Percentiles rank a stretch among this genome's conserved stretches.
Evolutionary conservation across 331 rosid genomes (phyloP).

Genomic region (Malus hybrid): DNA sequence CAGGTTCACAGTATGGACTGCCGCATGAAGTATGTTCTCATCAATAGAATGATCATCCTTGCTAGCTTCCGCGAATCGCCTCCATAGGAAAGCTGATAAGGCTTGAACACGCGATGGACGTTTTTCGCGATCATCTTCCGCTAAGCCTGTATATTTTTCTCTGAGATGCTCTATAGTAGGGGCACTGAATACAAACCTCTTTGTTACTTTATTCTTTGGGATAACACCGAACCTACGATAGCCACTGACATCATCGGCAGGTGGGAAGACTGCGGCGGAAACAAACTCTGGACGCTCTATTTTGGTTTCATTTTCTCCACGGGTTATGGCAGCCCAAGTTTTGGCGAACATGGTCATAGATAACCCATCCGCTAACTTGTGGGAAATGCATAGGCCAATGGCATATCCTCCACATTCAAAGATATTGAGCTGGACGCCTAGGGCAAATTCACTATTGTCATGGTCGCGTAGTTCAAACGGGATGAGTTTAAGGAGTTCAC

Average conservation of each 20-base stretch:
- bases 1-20: slow-evolving; percentile 30
- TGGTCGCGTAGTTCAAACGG: too few relatives aligned
- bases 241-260: neutral
- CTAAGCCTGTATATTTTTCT: slow-evolving; percentile 5
- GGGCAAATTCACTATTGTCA: too few relatives aligned
- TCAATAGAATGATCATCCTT: neutral
- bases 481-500: too few relatives aligned
- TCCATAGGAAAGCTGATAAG: slow-evolving; percentile 39
- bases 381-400: slow-evolving; percentile 16
- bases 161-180: slow-evolving; percentile 20
- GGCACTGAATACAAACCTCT: slow-evolving; percentile 28
- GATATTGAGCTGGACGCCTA: slow-evolving; percentile 11
- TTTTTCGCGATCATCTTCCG: neutral
- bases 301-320: neutral
- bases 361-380: slow-evolving; percentile 15
- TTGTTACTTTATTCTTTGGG: slow-evolving; percentile 20
- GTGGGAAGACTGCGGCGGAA: slow-evolving; percentile 14
- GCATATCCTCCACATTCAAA: slow-evolving; percentile 24
- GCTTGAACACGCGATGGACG: slow-evolving; percentile 33
- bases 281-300: neutral
- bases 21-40: neutral
- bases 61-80: slow-evolving; percentile 21
- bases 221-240: neutral
- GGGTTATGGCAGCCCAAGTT: slow-evolving; percentile 10
- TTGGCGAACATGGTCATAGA: slow-evolving; percentile 1